Base-by-base conservation (phyloP, 2,329 filamentous ascomycete genomes). In the Tolypocladium tundrense region DNA sequence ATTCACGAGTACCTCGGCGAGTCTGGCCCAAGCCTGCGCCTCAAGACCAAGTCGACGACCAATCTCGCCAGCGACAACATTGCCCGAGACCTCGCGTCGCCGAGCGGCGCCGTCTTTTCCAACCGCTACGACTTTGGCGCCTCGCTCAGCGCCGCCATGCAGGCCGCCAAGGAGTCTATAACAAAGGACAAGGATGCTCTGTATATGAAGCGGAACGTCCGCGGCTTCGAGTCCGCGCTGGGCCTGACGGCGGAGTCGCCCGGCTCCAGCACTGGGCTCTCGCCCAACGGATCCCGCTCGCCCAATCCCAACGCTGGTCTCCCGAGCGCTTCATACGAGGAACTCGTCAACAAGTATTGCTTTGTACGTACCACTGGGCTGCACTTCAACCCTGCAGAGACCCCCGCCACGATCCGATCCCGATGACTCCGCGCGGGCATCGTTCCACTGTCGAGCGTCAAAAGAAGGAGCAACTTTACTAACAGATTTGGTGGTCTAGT, bases 321-420 rank as follows among this genome's bases (percentile, higher is more conserved):
- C 64, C 84, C 92, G 60, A 95, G 91, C 63, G 86, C 90, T 60
- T 92, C 93, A 60, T 97, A 99, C 73, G 90, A 95, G 75, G 94
- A 99, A 76, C 83, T 99, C 64, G 88, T 99, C 73, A 92, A 96
- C 79, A 97, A 96, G 79, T 99, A 96, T 81, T 99, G 94, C 82
- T 99, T 97, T 85, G 93, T 97, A 93, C 86, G 93, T 96, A 82
- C 82, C 70, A 74, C 73, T 64, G 70, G 71, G 65, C 64, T 68
- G 56, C 66, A 67, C 58, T 64, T 66, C 67, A 67, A 63, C 66
- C 63, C 64, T 55, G 51, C 61, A 61, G 57, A 60, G 14, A 42
- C 62, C 54, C 58, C 62, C 33, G 55, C 62, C 50, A 59, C 56
- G 45, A 58, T 59, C 54, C 64, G 60, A 57, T 40, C 27, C 33